These are phyloP conservation scores for Platanthera guangdongensis DNA, from an alignment of 106 monocot genomes.

Conservation along the genomic window DNA sequence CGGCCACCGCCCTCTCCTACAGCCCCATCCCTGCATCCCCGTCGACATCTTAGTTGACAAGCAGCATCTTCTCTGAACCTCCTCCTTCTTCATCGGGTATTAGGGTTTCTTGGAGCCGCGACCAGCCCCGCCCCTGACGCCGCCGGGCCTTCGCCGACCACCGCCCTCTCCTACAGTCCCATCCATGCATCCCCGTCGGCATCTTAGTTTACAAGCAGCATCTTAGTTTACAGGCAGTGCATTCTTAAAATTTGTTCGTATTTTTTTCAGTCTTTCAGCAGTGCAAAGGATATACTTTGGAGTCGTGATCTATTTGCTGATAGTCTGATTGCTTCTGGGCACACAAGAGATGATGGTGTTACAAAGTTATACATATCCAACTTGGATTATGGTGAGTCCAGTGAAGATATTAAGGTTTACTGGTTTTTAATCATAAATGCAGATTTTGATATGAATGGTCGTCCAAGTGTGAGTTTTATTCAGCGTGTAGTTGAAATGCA, in stretches of 20 bases:
- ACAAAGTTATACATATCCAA: constrained; percentile 93
- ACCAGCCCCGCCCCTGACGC: too few species aligned
- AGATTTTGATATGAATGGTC: constrained; percentile 77
- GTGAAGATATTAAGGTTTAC: constrained; percentile 92
- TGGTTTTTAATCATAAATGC: constrained; percentile 5
- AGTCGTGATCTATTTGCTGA: constrained; percentile 70
- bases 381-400: constrained; percentile 90
- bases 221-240: too few species aligned
- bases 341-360: constrained; percentile 45
- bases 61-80: too few species aligned
- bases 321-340: constrained; percentile 64
- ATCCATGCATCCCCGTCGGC: too few species aligned
- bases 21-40: too few species aligned
- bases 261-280: constrained; percentile 74
- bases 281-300: constrained; percentile 57
- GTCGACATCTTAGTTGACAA: too few species aligned
- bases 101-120: too few species aligned
- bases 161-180: too few species aligned
- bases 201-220: too few species aligned
- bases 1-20: too few species aligned
- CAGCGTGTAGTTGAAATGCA: neutral
- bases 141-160: too few species aligned
- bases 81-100: too few species aligned
- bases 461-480: constrained; percentile 58
- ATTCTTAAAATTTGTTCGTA: constrained; percentile 21